Evolutionary conservation across 1,139 yeast species (phyloP).

Genomic region (Scheffersomyces quercinus): DNA sequence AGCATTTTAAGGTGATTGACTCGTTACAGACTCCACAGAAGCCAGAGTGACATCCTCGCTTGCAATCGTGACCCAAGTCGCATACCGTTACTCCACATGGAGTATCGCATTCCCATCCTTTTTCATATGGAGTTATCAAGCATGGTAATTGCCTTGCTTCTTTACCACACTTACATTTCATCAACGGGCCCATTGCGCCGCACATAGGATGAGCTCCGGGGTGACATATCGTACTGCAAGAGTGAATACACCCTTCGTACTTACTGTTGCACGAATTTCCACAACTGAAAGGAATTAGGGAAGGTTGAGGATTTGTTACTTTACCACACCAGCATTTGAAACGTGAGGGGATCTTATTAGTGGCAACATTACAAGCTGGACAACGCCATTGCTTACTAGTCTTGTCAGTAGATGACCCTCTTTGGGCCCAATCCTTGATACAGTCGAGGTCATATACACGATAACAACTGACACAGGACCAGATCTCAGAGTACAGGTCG

Average conservation of each 20-base stretch:
- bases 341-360: conserved; percentile 52
- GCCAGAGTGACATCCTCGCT: conserved; percentile 63
- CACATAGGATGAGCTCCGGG: conserved; percentile 89
- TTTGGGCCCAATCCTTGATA: conserved; percentile 76
- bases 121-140: conserved; percentile 63
- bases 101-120: conserved; percentile 70
- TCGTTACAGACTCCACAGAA: conserved; percentile 71
- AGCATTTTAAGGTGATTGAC: conserved; percentile 52
- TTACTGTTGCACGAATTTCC: conserved; percentile 74
- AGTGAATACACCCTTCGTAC: conserved; percentile 66
- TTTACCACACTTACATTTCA: conserved; percentile 77
- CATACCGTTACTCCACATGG: conserved; percentile 61
- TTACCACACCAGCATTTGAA: conserved; percentile 94
- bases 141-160: conserved; percentile 68
- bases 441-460: conserved; percentile 83
- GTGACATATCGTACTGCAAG: conserved; percentile 77
- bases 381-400: conserved; percentile 70
- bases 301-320: conserved; percentile 61
- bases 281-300: conserved; percentile 81
- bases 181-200: conserved; percentile 70
- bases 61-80: conserved; percentile 59
- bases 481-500: conserved; percentile 62
- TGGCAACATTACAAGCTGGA: conserved; percentile 74
- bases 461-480: conserved; percentile 74
- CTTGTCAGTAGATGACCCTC: conserved; percentile 66